Base-by-base conservation (phyloP, 345 rosid genomes). In the Litchi chinensis region DNA sequence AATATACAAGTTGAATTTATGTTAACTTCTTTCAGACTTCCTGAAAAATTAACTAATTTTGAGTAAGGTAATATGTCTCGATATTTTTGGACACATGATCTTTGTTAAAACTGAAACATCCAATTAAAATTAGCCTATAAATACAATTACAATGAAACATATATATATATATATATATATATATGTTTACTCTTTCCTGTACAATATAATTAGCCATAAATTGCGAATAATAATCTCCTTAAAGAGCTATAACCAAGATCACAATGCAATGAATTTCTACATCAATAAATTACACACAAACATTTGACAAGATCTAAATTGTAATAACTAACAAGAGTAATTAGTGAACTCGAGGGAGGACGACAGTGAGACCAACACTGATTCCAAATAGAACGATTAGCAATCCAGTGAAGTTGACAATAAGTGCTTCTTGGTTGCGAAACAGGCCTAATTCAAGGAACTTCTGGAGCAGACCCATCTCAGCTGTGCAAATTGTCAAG, bases 371-470 rank as follows among this genome's bases (percentile, higher is more conserved):
- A 74, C 88, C 88, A 63, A 91, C 89, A 48, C 76, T 26, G 71
- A 76, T 62, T 4, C 85, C 90, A 65, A 84, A 89, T 1, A 91
- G 84, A 74, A 88, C 28, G 57, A 87, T 83, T 43, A 88, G 52
- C 37, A 89, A 83, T 21, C 89, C 89, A 8, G 71, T 86, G 73
- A 86, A 91, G 79, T 91, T 91, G 68, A 88, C 32, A 3, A 89
- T 76, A 19, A 85, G 87, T 15, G 87, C 91, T 57, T 86, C 83
- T 65, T 76, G 89, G 78, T 46, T 22, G 6, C 66, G 74, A 28
- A 50, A 40, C 13, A 86, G 76, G 10, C 62, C 71, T 41, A 79
- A 60, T 6, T 1, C 12, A 8, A 52, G 37, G 78, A 81, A 87
- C 67, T 48, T 82, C 73, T 83, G 77, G 0, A 77, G 60, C 41